These are phyloP conservation scores for Penicillium paneum DNA, from an alignment of 2,329 filamentous ascomycete species.

Conservation along the genomic window DNA sequence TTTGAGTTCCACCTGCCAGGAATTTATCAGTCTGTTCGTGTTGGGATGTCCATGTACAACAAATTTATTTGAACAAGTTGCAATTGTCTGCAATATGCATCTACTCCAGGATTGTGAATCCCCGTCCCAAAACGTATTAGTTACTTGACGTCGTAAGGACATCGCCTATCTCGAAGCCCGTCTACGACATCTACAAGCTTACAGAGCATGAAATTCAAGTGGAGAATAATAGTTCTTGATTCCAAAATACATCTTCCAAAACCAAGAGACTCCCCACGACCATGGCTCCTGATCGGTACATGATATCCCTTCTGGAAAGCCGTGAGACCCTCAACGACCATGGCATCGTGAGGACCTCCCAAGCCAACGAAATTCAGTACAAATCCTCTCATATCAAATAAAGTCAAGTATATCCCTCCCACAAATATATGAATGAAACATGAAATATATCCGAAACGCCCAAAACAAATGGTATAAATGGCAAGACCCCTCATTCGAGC, in stretches of 20 bases:
- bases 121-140: not conserved
- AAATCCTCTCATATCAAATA: not conserved
- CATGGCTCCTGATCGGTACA: not conserved
- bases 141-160: not conserved
- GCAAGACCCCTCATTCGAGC: conserved; percentile 24
- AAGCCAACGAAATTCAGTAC: not conserved
- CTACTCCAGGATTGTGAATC: not conserved
- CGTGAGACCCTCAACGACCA: not conserved
- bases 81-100: not conserved
- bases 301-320: not conserved
- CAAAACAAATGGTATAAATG: not conserved
- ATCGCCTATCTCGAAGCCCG: not conserved
- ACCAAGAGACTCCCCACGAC: not conserved
- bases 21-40: not conserved
- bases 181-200: not conserved
- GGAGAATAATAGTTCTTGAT: not conserved
- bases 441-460: not conserved
- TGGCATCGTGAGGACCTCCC: not conserved
- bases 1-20: not conserved
- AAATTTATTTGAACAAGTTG: not conserved
- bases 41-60: not conserved
- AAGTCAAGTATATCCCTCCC: not conserved
- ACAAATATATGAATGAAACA: not conserved
- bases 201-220: not conserved
- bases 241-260: not conserved